Evolutionary conservation across 352 stramenopile genomes (phyloP), one percentile per base, ranked within the genome.

Genomic region (Aphanomyces cochlioides): DNA sequence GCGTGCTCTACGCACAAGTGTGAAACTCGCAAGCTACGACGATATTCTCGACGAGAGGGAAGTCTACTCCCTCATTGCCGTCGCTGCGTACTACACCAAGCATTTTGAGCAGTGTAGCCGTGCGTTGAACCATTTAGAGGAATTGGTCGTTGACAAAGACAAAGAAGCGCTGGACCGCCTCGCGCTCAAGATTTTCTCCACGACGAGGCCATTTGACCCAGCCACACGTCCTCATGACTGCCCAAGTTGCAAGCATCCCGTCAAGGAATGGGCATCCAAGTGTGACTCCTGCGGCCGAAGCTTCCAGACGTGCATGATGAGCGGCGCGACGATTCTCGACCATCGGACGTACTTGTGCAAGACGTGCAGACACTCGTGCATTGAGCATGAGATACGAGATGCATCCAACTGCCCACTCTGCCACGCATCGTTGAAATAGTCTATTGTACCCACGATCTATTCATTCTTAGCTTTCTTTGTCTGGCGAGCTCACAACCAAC

Each of bases 1-100:
- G 28, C 83, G 79, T 10, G 89, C 94, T 5, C 73, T 98, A 64
- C 84, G 83, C 17, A 97, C 91, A 7, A 83, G 86, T 7, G 83
- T 97, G 48, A 95, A 96, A 61, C 85, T 96, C 40, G 79, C 84
- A 0, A 78, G 80, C 13, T 98, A 96, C 74, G 92, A 98, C 47
- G 94, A 98, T 72, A 88, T 98, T 28, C 77, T 98, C 5, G 87
- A 96, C 17, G 77, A 92, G 38, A 83, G 87, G 15, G 90, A 96
- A 65, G 90, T 98, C 38, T 98, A 98, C 77, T 93, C 86, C n/a
- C 81, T 98, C 12, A 87, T 98, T n/a, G 93, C 90, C 1, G 78
- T 98, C 5, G 88, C 90, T 3, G 87, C 93, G 5, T 97, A 96
- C 72, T 93, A 97, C 73, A 96, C 84, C 64, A 90, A 92, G 43